Base-by-base conservation (phyloP, 768 basidiomycete species). In the Trametes punicea region DNA sequence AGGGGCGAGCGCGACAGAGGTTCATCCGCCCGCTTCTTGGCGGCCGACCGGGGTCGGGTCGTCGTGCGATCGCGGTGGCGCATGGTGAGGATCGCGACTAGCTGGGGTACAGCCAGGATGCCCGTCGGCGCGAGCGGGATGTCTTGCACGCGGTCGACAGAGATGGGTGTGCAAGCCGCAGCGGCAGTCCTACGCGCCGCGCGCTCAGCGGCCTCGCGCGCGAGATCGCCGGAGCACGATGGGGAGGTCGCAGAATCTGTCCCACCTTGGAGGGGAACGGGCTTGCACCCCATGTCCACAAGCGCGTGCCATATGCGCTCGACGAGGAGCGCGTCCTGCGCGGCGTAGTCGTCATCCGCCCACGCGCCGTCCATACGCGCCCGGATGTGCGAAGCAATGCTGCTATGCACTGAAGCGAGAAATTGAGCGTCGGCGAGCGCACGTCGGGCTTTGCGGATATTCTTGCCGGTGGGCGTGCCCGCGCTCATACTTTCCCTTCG, bases 361-460 rank as follows among this genome's bases (percentile, higher is more conserved):
- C 21, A 40, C 9, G n/a, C 45, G 18, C 9, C 36, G 26, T 33
- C 2, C 30, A 41, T 33, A 21, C 40, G 40, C 39, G 34, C n/a
- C 8, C 59, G 62, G 4, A 71, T 60, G 27, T 60, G 63, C 8
- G 62, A 57, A 16, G 64, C 34, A 47, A 76, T 67, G 50, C 72
- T 76, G 40, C 70, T 64, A 53, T 74, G 73, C 21, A 76, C 53
- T 13, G 70, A 64, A 0, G 70, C 71, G 39, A 74, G 60, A 68
- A 75, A 75, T 54, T 68, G 68, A 8, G 73, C 58, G 46, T 76
- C 75, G 16, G 66, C 64, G 1, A 61, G 40, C 34, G 55, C 34
- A 20, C 57, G 57, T 49, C 54, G 56, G 16, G 55, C 53, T 55
- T 70, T 75, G 47, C 66, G 69, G 15, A 63, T 61, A 26, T 68